Base-by-base conservation (phyloP, 169 alveolate genomes). In the Plasmodium inui region DNA sequence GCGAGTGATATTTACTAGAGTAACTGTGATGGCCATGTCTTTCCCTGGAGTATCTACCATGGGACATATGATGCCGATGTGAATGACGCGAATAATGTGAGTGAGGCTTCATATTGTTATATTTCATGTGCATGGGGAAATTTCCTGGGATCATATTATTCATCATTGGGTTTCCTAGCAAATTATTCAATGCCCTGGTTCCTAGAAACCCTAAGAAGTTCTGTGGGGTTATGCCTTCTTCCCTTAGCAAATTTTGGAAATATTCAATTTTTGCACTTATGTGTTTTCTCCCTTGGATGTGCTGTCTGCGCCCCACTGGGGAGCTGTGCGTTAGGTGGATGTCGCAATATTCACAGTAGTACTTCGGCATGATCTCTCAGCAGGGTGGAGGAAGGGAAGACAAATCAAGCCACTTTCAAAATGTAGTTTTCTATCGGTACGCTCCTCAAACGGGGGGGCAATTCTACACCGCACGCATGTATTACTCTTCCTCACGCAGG, bases 271-370 rank as follows among this genome's bases (percentile, higher is more conserved):
- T 99, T 94, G 99, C 98, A 94, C 98, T 98, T 55, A 98, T 98
- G 93, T 99, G 99, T 95, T 98, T 99, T 81, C 99, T 97, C 4
- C 99, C 99, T 50, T 96, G 95, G 37, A 98, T 96, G 89, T 99
- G 99, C 96, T 99, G 99, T 91, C 98, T 98, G 84, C 99, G 97
- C 30, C 99, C 99, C 22, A 98, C 99, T 17, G 99, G 99, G 17
- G 99, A 98, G 84, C 99, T 98, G 95, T 99, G 99, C 76, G 99
- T 99, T 82, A 99, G 97, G 96, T 98, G 98, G 83, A 99, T 99
- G 84, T 99, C 99, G 95, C 99, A 99, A 97, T 99, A 99, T 95
- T 99, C 99, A 97, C 99, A 99, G 97, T 98, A 99, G 96, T 97
- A 99, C 97, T 99, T 99, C 22, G 99, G 99, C 99, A 99, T 99